Percentiles rank a stretch among this genome's conserved stretches.
phyloP scores from a whole-genome alignment of 257 asterid species.

The Fraxinus quadrangulata region DNA sequence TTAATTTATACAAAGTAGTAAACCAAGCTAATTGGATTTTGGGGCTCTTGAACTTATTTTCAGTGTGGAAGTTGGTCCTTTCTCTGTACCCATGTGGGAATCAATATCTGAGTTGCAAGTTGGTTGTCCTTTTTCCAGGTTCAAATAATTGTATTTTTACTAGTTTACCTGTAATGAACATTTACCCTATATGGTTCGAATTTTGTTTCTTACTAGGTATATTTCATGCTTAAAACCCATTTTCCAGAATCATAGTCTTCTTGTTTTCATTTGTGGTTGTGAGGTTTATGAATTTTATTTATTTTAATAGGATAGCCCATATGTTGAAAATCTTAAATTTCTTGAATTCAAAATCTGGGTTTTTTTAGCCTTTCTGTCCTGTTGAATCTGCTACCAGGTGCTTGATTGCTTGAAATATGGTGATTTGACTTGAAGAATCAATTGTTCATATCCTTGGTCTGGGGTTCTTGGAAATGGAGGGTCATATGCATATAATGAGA shows the following conservation, averaged over 20 bases:
- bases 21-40: background rate
- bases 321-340: slow-evolving; percentile 25
- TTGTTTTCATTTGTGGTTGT: background rate
- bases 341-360: slow-evolving; percentile 21
- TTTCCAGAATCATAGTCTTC: background rate
- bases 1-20: background rate
- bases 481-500: slow-evolving; percentile 22
- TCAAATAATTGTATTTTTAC: background rate
- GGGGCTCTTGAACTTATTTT: background rate
- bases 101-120: slow-evolving; percentile 12
- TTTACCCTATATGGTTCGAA: background rate
- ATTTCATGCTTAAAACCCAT: background rate
- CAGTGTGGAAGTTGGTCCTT: background rate
- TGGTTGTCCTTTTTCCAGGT: slow-evolving; percentile 13
- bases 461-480: slow-evolving; percentile 34
- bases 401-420: slow-evolving; percentile 32
- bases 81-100: slow-evolving; percentile 19
- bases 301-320: background rate
- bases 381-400: slow-evolving; percentile 28
- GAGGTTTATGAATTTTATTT: background rate
- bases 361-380: slow-evolving; percentile 16
- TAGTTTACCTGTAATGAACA: background rate
- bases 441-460: slow-evolving; percentile 13
- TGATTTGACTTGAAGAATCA: slow-evolving; percentile 30
- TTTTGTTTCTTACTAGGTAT: background rate